Conservation (phyloP, 2,329 filamentous ascomycete species). For the Apiospora arundinis region DNA sequence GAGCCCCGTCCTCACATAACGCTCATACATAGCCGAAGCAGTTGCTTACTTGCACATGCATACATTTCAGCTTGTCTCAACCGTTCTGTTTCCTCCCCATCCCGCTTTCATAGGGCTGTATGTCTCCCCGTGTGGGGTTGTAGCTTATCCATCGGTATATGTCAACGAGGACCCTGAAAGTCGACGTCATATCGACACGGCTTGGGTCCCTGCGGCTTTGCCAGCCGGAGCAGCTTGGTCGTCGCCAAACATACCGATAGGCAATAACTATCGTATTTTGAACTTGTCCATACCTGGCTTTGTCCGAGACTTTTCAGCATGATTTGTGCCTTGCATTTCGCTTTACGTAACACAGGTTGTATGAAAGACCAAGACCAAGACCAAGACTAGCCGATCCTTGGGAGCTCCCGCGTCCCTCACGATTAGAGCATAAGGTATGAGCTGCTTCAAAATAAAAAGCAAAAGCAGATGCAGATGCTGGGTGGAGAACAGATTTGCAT, state of each 20-base stretch:
- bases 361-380: neutral
- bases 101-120: neutral
- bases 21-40: neutral
- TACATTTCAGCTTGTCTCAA: neutral
- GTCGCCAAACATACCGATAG: neutral
- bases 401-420: neutral
- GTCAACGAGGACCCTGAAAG: constrained; percentile 7
- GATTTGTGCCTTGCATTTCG: neutral
- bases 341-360: neutral
- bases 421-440: no score
- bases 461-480: no score
- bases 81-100: neutral
- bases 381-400: neutral
- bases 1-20: neutral
- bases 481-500: no score
- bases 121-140: neutral
- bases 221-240: neutral
- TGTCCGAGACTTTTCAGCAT: neutral
- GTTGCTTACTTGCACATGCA: neutral
- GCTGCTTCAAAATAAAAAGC: no score
- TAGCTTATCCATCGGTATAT: constrained; percentile 10
- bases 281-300: neutral
- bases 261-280: neutral
- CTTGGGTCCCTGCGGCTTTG: neutral
- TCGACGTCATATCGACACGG: neutral